phyloP scores from a whole-genome alignment of 345 rosid species.

The Corymbia maculata region DNA sequence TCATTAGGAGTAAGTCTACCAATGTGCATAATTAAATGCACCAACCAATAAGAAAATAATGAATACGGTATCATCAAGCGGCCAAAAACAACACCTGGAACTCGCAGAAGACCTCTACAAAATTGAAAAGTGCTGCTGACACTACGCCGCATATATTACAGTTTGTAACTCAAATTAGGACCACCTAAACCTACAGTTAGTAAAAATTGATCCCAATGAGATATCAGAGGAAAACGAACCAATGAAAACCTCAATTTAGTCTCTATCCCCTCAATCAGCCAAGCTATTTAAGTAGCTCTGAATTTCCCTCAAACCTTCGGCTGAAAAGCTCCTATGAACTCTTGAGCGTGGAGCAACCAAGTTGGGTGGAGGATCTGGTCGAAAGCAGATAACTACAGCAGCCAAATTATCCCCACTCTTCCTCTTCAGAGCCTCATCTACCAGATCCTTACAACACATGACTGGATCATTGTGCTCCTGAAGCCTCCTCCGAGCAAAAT shows the following conservation, averaged over 20 bases:
- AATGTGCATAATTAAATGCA: not conserved
- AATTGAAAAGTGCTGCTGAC: not conserved
- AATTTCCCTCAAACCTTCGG: constrained; percentile 59
- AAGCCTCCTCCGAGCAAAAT: constrained; percentile 77
- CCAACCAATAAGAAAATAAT: not conserved
- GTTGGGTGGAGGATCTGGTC: constrained; percentile 56
- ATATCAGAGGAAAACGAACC: not conserved
- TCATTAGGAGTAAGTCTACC: not conserved
- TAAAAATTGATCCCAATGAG: not conserved
- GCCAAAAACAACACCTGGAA: not conserved
- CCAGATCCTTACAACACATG: constrained; percentile 63
- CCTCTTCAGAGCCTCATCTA: constrained; percentile 82
- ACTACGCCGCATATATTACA: constrained; percentile 39
- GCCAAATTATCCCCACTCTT: constrained; percentile 75
- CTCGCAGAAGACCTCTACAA: not conserved
- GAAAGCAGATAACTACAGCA: constrained; percentile 73
- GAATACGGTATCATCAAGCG: not conserved
- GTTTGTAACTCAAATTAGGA: constrained; percentile 6
- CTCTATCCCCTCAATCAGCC: constrained; percentile 21
- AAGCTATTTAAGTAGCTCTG: constrained; percentile 62
- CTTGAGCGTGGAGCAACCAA: constrained; percentile 53
- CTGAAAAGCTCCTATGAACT: constrained; percentile 70
- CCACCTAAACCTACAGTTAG: constrained; percentile 15
- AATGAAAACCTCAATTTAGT: not conserved
- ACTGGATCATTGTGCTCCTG: constrained; percentile 80